Evolutionary conservation across 1,139 yeast species (phyloP).

Genomic region (Chernovozyma sophiae-reginae): DNA sequence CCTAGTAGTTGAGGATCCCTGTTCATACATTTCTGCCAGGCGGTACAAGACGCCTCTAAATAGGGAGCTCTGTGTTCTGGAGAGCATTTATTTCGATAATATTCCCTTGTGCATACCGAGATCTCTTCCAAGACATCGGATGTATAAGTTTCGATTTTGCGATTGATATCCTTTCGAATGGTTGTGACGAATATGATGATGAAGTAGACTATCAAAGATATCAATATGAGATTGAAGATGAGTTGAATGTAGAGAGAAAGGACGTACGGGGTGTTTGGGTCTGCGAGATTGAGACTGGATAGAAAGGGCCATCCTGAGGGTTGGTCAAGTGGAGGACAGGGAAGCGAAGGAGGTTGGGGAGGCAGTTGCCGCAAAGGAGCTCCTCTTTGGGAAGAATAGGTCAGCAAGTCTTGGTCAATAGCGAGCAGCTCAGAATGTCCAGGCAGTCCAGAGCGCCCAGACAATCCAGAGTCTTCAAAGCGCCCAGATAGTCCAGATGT

Average conservation of each 20-base stretch:
- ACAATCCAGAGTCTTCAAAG: background rate
- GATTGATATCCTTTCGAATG: slow-evolving; percentile 66
- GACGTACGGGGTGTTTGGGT: slow-evolving; percentile 63
- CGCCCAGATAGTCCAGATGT: background rate
- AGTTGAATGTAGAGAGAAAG: slow-evolving; percentile 72
- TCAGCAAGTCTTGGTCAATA: no score
- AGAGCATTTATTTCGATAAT: slow-evolving; percentile 64
- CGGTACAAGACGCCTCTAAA: slow-evolving; percentile 63
- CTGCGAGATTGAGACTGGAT: slow-evolving; percentile 9
- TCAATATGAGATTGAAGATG: slow-evolving; percentile 56
- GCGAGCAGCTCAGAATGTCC: no score
- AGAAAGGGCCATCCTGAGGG: no score
- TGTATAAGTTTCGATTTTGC: slow-evolving; percentile 61
- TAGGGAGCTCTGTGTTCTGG: slow-evolving; percentile 58
- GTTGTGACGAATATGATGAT: slow-evolving; percentile 54
- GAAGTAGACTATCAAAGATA: slow-evolving; percentile 51
- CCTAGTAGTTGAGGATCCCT: slow-evolving; percentile 81
- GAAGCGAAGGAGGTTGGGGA: background rate
- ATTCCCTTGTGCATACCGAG: slow-evolving; percentile 66
- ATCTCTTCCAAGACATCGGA: slow-evolving; percentile 63
- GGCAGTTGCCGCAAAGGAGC: no score
- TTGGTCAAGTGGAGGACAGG: background rate
- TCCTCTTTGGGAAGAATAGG: no score
- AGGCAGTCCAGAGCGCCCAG: background rate
- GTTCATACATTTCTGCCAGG: slow-evolving; percentile 84